Conservation (phyloP, 495 filamentous ascomycete species). For the Rhizodiscina lignyota region DNA sequence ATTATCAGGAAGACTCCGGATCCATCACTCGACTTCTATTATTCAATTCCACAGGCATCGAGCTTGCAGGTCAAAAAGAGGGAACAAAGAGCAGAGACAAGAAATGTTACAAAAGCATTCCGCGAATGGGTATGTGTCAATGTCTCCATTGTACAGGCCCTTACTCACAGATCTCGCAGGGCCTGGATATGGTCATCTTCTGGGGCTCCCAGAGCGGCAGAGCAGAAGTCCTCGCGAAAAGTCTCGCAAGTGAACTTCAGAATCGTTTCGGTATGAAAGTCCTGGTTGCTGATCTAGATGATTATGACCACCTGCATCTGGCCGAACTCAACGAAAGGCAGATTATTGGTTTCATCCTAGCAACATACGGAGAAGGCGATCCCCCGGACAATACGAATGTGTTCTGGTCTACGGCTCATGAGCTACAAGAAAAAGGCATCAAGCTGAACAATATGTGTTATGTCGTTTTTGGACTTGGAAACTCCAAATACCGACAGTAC, state of each 20-base stretch:
- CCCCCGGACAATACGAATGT: background rate
- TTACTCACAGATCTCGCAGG: background rate
- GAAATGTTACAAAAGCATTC: background rate
- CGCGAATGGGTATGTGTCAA: background rate
- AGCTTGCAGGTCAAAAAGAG: background rate
- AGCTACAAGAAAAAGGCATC: background rate
- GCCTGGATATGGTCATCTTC: background rate
- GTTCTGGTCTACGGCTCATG: background rate
- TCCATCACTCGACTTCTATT: background rate
- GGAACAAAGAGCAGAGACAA: background rate
- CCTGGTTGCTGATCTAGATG: background rate
- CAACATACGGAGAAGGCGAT: background rate
- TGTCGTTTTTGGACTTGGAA: background rate
- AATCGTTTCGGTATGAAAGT: background rate
- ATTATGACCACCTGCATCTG: background rate
- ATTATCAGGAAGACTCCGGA: background rate
- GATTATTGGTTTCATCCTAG: background rate
- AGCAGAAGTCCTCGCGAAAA: background rate
- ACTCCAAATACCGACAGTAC: background rate
- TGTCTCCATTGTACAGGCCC: background rate
- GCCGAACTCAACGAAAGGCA: background rate
- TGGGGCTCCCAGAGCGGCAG: background rate
- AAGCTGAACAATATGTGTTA: background rate
- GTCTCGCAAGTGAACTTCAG: background rate
- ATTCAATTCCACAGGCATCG: background rate